These are phyloP conservation scores for Saccharomyces pastorianus DNA, from an alignment of 1,139 yeast genomes.

Conservation along the genomic window DNA sequence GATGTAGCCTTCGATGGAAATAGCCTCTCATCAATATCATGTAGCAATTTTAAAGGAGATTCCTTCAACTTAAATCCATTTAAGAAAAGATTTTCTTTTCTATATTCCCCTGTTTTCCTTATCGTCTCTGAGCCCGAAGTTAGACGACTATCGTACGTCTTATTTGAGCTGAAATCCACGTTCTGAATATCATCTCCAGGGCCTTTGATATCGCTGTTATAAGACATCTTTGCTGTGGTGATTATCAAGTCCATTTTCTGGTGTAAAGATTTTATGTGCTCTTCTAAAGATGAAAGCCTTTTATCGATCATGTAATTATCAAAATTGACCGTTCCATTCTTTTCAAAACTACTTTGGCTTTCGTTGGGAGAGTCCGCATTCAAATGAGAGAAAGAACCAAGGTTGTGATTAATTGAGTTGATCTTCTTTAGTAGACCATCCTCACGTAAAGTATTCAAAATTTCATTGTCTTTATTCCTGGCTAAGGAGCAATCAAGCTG, in stretches of 20 bases:
- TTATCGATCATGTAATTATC: neutral
- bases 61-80: slow-evolving; percentile 25
- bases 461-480: slow-evolving; percentile 28
- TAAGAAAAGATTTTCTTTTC: slow-evolving; percentile 4
- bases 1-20: slow-evolving; percentile 30
- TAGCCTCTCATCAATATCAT: slow-evolving; percentile 37
- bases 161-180: neutral
- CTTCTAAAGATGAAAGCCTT: slow-evolving; percentile 1
- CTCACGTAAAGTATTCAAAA: slow-evolving; percentile 10
- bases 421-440: neutral
- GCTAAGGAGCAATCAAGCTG: slow-evolving; percentile 41
- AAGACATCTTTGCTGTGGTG: neutral
- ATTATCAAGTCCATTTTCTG: slow-evolving; percentile 3
- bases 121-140: neutral
- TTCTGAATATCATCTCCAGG: neutral
- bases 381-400: neutral
- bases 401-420: neutral
- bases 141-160: neutral
- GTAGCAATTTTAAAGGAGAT: slow-evolving; percentile 37
- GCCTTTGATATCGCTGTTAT: neutral
- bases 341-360: neutral
- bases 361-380: neutral
- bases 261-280: neutral
- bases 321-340: neutral
- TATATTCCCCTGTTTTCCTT: neutral